Evolutionary conservation across 768 basidiomycete species (phyloP).

Genomic region (Galerina sulciceps): DNA sequence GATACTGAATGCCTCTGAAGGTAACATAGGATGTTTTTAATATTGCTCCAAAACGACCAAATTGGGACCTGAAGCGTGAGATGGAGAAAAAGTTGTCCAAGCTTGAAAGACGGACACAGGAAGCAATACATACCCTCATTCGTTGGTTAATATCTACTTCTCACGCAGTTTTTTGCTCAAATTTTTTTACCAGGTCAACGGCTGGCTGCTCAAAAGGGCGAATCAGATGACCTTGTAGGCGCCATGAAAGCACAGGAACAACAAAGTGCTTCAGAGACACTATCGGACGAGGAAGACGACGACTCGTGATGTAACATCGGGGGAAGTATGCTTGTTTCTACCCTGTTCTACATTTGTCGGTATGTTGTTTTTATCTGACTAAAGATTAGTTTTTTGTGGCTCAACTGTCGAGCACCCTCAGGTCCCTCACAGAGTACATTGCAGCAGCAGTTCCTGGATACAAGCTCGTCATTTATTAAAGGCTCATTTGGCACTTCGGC

Average conservation of each 20-base stretch:
- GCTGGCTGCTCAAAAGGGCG: slow-evolving; percentile 77
- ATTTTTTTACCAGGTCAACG: slow-evolving; percentile 63
- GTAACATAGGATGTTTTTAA: slow-evolving; percentile 84
- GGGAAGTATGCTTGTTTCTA: slow-evolving; percentile 23
- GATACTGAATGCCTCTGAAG: slow-evolving; percentile 1
- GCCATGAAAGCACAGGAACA: slow-evolving; percentile 82
- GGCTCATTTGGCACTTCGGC: not conserved
- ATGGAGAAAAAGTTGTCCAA: slow-evolving; percentile 88
- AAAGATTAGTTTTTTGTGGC: not conserved
- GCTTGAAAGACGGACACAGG: slow-evolving; percentile 90
- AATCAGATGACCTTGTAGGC: slow-evolving; percentile 78
- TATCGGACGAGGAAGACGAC: slow-evolving; percentile 71
- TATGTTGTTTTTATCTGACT: slow-evolving; percentile 5
- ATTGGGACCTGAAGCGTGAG: slow-evolving; percentile 96
- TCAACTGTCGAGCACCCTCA: not conserved
- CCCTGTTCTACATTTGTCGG: slow-evolving; percentile 15
- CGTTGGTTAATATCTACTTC: slow-evolving; percentile 55
- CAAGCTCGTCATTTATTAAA: not conserved
- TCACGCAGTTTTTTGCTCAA: slow-evolving; percentile 1
- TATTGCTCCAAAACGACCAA: slow-evolving; percentile 95
- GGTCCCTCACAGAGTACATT: slow-evolving; percentile 1
- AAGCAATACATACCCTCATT: slow-evolving; percentile 91
- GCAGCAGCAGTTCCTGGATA: slow-evolving; percentile 1
- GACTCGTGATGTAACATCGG: slow-evolving; percentile 29
- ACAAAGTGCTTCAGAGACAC: slow-evolving; percentile 52